These are phyloP conservation scores for Wickerhamomyces canadensis DNA, from an alignment of 805 yeast genomes.

Conservation along the genomic window DNA sequence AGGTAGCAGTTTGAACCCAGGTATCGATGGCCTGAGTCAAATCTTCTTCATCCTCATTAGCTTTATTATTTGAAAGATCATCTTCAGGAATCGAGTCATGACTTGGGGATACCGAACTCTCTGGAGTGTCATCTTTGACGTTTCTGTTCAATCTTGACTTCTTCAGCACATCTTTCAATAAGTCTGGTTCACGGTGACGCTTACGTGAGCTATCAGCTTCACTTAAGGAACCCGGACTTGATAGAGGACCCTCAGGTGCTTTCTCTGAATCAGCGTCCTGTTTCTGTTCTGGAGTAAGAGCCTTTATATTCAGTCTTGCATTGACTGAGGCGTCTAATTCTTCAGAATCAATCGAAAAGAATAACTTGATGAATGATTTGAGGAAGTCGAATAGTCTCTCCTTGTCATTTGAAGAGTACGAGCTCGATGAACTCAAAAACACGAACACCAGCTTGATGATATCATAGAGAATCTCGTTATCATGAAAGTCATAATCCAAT, in stretches of 20 bases:
- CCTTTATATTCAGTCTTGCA: constrained; percentile 24
- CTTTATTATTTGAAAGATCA: constrained; percentile 17
- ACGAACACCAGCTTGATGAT: constrained; percentile 60
- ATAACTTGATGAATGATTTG: constrained; percentile 62
- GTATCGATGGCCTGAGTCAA: constrained; percentile 21
- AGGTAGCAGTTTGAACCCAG: constrained; percentile 20
- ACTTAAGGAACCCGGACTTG: constrained; percentile 5
- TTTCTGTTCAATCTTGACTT: constrained; percentile 39
- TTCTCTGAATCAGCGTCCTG: constrained; percentile 11
- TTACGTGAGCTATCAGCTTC: constrained; percentile 23
- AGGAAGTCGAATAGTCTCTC: constrained; percentile 70
- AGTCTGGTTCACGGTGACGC: constrained; percentile 43
- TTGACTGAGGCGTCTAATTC: constrained; percentile 37
- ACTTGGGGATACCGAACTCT: constrained; percentile 19
- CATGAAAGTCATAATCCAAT: constrained; percentile 57
- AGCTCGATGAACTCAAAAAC: constrained; percentile 61
- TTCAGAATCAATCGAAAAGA: constrained; percentile 57
- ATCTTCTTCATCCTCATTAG: constrained; percentile 23
- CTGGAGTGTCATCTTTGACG: constrained; percentile 24
- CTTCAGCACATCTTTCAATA: constrained; percentile 54
- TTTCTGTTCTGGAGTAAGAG: not conserved
- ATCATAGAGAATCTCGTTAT: constrained; percentile 67
- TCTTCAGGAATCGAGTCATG: constrained; percentile 16
- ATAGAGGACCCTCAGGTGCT: constrained; percentile 12
- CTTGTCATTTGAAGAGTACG: constrained; percentile 76